A percentile compares a stretch with the other conserved stretches of the same genome.
These are phyloP conservation scores for Viola pubescens DNA, from an alignment of 441 rosid genomes.

Conservation along the genomic window DNA sequence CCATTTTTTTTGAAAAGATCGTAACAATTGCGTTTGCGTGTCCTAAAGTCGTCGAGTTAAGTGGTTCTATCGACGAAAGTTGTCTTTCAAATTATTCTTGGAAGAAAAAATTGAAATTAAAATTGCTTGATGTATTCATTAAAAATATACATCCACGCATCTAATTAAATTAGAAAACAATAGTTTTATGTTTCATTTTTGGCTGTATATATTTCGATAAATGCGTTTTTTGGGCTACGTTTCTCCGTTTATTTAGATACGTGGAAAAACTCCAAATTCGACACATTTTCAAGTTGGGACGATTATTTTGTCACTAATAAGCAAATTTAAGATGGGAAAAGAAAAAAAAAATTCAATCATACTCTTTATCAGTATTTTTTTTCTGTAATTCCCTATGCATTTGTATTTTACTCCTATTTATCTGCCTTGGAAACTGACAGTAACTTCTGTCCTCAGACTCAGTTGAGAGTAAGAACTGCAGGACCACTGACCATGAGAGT, in stretches of 20 bases:
- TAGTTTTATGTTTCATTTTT: too few species aligned
- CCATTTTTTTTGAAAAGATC: background rate
- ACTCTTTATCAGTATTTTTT: background rate
- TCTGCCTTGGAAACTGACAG: constrained; percentile 29
- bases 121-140: too few species aligned
- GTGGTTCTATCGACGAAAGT: background rate
- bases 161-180: too few species aligned
- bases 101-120: too few species aligned
- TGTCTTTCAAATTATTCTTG: background rate
- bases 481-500: constrained; percentile 15
- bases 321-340: too few species aligned
- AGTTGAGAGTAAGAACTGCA: background rate
- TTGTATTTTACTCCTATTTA: background rate
- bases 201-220: too few species aligned
- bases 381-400: constrained; percentile 20
- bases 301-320: background rate
- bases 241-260: too few species aligned
- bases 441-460: constrained; percentile 15
- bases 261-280: too few species aligned
- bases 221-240: too few species aligned
- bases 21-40: background rate
- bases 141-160: too few species aligned
- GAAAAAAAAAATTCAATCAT: background rate
- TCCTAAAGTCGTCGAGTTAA: background rate
- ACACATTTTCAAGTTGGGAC: too few species aligned